A percentile compares a stretch with the other conserved stretches of the same genome.
phyloP scores from a whole-genome alignment of 129 eudicot genomes.

The Chrysanthemum makinoi region DNA sequence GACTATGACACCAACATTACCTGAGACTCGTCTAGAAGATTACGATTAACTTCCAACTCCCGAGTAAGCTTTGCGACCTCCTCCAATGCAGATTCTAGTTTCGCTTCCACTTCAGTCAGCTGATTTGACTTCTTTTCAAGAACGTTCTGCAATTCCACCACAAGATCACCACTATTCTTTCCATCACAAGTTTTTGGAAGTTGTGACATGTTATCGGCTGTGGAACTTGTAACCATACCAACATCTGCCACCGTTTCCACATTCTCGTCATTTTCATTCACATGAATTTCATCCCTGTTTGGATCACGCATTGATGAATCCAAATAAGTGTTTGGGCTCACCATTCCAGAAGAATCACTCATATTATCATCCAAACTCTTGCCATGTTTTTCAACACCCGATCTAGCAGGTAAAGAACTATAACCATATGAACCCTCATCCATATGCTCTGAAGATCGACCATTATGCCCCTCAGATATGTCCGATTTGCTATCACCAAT shows the following conservation, averaged over 20 bases:
- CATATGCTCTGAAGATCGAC: conserved; percentile 50
- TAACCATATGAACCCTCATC: conserved; percentile 71
- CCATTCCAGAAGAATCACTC: conserved; percentile 74
- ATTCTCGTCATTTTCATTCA: conserved; percentile 47
- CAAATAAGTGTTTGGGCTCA: conserved; percentile 55
- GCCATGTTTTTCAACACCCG: conserved; percentile 39
- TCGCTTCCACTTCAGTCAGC: conserved; percentile 48
- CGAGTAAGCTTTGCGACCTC: conserved; percentile 56
- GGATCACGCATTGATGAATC: conserved; percentile 89
- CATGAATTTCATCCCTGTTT: conserved; percentile 45
- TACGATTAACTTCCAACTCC: conserved; percentile 69
- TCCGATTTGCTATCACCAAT: conserved; percentile 60
- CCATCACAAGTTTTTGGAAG: conserved; percentile 31
- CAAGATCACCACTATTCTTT: conserved; percentile 34
- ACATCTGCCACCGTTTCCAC: conserved; percentile 35
- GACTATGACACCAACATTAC: conserved; percentile 32
- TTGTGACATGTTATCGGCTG: conserved; percentile 53
- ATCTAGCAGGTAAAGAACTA: conserved; percentile 39
- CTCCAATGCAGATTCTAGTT: conserved; percentile 48
- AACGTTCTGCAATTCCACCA: conserved; percentile 54
- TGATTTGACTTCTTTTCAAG: conserved; percentile 57
- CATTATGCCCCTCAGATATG: conserved; percentile 42
- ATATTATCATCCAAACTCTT: conserved; percentile 78
- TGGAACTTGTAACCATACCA: conserved; percentile 46
- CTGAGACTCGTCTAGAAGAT: conserved; percentile 90